These are phyloP conservation scores for Claviceps capensis DNA, from an alignment of 2,329 filamentous ascomycete genomes.

Conservation along the genomic window DNA sequence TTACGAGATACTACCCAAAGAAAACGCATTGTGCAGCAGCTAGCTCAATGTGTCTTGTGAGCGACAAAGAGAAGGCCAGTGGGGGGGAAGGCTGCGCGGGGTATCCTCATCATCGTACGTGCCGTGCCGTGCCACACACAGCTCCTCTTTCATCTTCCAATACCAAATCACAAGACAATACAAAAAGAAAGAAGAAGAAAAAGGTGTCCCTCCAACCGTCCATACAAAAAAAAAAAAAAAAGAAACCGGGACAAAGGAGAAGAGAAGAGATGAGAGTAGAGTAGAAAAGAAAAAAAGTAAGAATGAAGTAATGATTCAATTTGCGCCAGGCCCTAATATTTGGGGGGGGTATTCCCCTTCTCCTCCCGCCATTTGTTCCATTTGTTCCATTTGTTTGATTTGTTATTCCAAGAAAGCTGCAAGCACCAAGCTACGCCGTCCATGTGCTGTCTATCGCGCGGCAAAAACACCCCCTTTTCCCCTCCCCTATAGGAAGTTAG, in stretches of 20 bases:
- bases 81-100: not conserved
- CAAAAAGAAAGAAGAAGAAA: not conserved
- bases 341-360: not conserved
- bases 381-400: not conserved
- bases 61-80: too few species aligned
- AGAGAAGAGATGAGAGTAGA: not conserved
- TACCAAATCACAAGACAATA: not conserved
- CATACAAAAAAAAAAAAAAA: not conserved
- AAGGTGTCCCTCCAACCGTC: not conserved
- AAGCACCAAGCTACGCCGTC: not conserved
- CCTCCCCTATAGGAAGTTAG: constrained; percentile 32
- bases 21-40: constrained; percentile 1
- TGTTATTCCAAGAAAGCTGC: not conserved
- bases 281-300: not conserved
- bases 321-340: constrained; percentile 1
- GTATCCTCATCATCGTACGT: constrained; percentile 4
- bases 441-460: not conserved
- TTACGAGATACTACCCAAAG: not conserved
- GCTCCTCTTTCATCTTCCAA: not conserved
- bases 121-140: not conserved
- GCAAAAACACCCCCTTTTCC: not conserved
- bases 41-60: constrained; percentile 1
- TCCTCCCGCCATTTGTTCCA: not conserved
- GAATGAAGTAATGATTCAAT: not conserved
- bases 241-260: not conserved